A percentile compares a stretch with the other conserved stretches of the same genome.
phyloP scores from a whole-genome alignment of 2,329 filamentous ascomycete genomes.

The Pseudomassariella vexata region DNA sequence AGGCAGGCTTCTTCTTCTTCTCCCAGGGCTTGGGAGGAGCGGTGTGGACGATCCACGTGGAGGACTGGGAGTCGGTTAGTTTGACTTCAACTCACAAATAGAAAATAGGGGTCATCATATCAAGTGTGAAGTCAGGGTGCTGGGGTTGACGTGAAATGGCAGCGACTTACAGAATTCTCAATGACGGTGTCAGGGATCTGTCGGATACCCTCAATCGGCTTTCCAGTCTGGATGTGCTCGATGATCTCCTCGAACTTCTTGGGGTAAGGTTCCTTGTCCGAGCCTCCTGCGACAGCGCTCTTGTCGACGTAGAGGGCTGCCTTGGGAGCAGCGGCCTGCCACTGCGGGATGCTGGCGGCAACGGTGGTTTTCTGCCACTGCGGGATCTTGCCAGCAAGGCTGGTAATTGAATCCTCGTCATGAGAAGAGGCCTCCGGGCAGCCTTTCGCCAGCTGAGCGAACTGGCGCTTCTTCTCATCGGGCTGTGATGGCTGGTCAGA shows the following conservation, averaged over 20 bases:
- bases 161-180: constrained; percentile 45
- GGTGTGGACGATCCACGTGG: too few species aligned
- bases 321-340: constrained; percentile 25
- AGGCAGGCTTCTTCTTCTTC: too few species aligned
- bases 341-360: constrained; percentile 21
- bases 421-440: not conserved
- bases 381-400: too few species aligned
- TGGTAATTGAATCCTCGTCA: too few species aligned
- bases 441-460: constrained; percentile 4
- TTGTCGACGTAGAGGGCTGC: constrained; percentile 23
- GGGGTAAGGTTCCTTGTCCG: constrained; percentile 53
- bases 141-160: too few species aligned
- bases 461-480: constrained; percentile 5
- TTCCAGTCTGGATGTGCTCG: constrained; percentile 64
- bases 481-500: too few species aligned
- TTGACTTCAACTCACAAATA: too few species aligned
- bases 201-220: constrained; percentile 69
- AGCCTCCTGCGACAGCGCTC: constrained; percentile 8
- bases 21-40: too few species aligned
- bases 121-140: too few species aligned
- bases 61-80: too few species aligned
- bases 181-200: constrained; percentile 68
- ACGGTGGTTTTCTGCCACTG: not conserved
- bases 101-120: too few species aligned
- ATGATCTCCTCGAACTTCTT: constrained; percentile 71